Evolutionary conservation across 768 basidiomycete genomes (phyloP).

Genomic region (Termitomyces sp.): DNA sequence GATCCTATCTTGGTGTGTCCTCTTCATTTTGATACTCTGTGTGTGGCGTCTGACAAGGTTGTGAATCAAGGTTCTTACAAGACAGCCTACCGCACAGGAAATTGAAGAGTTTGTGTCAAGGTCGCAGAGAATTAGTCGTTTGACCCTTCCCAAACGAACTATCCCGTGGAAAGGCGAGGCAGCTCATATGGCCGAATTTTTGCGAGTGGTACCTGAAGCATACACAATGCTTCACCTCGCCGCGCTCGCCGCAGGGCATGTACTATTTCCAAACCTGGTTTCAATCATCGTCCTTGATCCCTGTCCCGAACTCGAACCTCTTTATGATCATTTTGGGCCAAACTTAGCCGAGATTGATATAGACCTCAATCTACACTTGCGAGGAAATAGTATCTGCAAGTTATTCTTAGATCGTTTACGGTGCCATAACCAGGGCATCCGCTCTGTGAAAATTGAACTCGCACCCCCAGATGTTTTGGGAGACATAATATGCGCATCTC

Average conservation of each 20-base stretch:
- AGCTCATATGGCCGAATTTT: not conserved
- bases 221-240: not conserved
- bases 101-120: not conserved
- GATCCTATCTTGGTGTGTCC: not conserved
- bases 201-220: not conserved
- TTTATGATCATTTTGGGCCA: not conserved
- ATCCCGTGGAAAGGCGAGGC: not conserved
- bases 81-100: not conserved
- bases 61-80: not conserved
- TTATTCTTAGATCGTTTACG: not conserved
- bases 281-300: not conserved
- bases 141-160: not conserved
- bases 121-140: not conserved
- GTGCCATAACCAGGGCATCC: not conserved
- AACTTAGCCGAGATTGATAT: not conserved
- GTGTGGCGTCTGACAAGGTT: not conserved
- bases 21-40: not conserved
- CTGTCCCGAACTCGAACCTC: not conserved
- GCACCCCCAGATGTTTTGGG: not conserved
- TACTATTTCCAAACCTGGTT: not conserved
- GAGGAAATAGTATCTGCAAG: not conserved
- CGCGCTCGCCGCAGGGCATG: not conserved
- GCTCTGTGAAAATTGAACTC: not conserved
- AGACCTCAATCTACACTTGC: not conserved
- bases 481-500: not conserved